Base-by-base conservation (phyloP, 1,139 yeast genomes). In the Kodamaea suecica region DNA sequence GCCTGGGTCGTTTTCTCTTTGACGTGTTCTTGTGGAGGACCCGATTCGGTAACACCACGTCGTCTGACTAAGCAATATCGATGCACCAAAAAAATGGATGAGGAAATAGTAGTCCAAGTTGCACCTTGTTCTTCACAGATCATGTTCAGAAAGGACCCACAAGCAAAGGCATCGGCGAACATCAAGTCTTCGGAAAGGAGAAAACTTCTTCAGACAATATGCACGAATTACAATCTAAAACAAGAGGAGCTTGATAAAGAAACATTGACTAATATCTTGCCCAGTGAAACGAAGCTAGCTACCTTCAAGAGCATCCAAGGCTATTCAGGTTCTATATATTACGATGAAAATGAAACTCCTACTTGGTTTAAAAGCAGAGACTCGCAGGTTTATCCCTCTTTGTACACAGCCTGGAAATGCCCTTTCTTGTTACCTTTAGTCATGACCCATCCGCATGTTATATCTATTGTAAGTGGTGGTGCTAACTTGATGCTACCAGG, bases 401-500 rank as follows among this genome's bases (percentile, higher is more conserved):
- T 88, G 1, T 84, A 67, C 50, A 79, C 88, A 0, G 55, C 80
- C 28, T 86, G 95, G 95, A 66, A 69, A 21, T 70, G 76, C 29
- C 88, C 92, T 0, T 73, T 62, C 41, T 40, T 87, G 7, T 48
- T 86, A 17, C 95, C 95, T 0, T 53, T 70, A 2, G 74, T 90
- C 3, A 58, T 64, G 37, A 90, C 97, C 0, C 92, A 86, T 53
- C 76, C 77, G 9, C 77, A 73, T 47, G 96, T 92, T 2, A 69
- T 90, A 13, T 56, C 63, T 33, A 75, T 75, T 37, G 59, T 88
- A 19, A 64, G 70, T 24, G 78, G 76, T 41, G 97, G 97, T 6
- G 97, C 97, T 0, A 83, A 90, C 54, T 66, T 92, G 48, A 90
- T 92, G 97, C 67, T 85, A 23, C 94, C 95, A 1, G 98, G 98